Percentiles rank a stretch among this genome's conserved stretches.
Conservation (phyloP, 768 basidiomycete genomes). For the Gloeopeniophorella convolvens region DNA sequence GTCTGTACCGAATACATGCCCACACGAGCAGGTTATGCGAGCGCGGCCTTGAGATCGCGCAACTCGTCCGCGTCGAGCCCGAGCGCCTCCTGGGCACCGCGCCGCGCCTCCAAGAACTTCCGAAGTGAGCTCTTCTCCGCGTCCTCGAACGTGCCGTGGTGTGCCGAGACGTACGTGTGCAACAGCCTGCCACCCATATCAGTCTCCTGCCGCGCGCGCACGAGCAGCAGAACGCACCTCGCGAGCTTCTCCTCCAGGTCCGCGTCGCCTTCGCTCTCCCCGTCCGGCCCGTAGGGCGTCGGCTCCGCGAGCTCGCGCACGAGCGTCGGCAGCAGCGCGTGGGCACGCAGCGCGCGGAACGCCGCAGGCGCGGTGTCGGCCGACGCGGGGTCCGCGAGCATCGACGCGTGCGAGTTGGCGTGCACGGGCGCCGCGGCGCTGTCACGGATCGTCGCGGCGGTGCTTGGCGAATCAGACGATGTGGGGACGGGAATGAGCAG, state of each 20-base stretch:
- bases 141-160: slow-evolving; percentile 11
- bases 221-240: too few relatives aligned
- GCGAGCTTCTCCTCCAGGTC: slow-evolving; percentile 64
- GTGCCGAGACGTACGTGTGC: slow-evolving; percentile 18
- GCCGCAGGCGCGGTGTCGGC: slow-evolving; percentile 45
- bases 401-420: slow-evolving; percentile 65
- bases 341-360: slow-evolving; percentile 40
- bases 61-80: slow-evolving; percentile 9
- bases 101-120: slow-evolving; percentile 8
- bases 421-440: slow-evolving; percentile 40
- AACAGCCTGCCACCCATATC: slow-evolving; percentile 6
- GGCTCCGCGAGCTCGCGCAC: slow-evolving; percentile 49
- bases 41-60: not conserved
- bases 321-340: slow-evolving; percentile 43
- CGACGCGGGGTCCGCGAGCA: slow-evolving; percentile 49
- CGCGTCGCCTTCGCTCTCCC: slow-evolving; percentile 52
- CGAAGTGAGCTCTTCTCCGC: slow-evolving; percentile 9
- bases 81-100: not conserved
- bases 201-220: too few relatives aligned
- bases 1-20: too few relatives aligned
- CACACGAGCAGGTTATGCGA: too few relatives aligned
- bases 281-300: slow-evolving; percentile 60
- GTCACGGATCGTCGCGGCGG: slow-evolving; percentile 15
- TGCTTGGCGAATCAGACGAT: not conserved
- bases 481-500: slow-evolving; percentile 50